Evolutionary conservation across 2,329 filamentous ascomycete genomes (phyloP).

Genomic region (Trichophyton rubrum): DNA sequence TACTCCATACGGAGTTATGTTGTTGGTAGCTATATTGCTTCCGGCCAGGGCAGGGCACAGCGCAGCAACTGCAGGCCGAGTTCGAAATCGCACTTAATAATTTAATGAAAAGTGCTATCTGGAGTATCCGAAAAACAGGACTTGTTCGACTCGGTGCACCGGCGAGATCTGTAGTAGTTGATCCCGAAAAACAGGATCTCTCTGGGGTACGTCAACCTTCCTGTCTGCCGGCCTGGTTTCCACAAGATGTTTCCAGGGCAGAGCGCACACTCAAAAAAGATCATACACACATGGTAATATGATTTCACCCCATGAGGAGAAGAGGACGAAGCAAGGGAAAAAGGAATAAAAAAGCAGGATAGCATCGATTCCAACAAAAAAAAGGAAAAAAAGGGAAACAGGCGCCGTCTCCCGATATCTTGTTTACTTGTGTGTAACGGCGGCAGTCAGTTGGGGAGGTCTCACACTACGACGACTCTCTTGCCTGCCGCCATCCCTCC

Average conservation of each 20-base stretch:
- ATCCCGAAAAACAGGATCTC: background rate
- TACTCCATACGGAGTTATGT: too few species aligned
- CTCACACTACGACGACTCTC: background rate
- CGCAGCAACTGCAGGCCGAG: background rate
- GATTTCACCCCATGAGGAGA: background rate
- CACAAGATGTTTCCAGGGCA: too few species aligned
- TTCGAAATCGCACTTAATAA: background rate
- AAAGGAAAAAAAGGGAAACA: background rate
- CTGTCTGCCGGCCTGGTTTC: too few species aligned
- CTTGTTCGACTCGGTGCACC: too few species aligned
- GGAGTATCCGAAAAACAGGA: background rate
- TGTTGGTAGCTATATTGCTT: background rate
- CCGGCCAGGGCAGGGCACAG: too few species aligned
- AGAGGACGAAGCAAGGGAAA: background rate
- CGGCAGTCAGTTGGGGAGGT: slow-evolving; percentile 1
- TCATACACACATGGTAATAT: background rate
- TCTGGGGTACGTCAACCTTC: too few species aligned
- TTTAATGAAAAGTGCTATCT: background rate
- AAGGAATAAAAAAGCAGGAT: background rate
- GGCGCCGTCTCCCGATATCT: slow-evolving; percentile 7
- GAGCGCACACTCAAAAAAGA: too few species aligned
- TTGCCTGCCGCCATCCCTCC: background rate
- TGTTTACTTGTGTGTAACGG: slow-evolving; percentile 7
- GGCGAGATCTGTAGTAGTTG: too few species aligned
- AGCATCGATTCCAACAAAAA: background rate